Evolutionary conservation across 2,329 filamentous ascomycete genomes (phyloP).

Genomic region (Sporothrix phasma): DNA sequence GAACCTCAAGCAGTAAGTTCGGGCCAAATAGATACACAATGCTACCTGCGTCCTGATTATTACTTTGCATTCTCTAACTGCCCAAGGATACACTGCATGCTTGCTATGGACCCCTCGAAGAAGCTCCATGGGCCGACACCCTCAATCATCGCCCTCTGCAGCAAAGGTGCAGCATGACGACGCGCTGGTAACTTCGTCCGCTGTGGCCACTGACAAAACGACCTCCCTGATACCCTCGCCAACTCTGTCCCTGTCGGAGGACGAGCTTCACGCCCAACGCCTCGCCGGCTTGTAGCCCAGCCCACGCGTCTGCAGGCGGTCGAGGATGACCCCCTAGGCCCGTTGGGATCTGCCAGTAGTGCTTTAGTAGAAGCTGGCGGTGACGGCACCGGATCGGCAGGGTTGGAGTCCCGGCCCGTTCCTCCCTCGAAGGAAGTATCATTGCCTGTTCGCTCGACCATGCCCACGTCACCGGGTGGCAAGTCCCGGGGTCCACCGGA

Average conservation of each 20-base stretch:
- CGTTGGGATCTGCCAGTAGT: conserved; percentile 51
- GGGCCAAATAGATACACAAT: not conserved
- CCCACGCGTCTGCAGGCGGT: conserved; percentile 70
- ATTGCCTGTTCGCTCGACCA: conserved; percentile 50
- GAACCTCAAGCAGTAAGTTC: not conserved
- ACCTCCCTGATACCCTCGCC: conserved; percentile 18
- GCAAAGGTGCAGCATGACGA: conserved; percentile 12
- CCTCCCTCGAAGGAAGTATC: conserved; percentile 57
- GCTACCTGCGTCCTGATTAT: not conserved
- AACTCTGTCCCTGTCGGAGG: conserved; percentile 25
- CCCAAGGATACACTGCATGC: not conserved
- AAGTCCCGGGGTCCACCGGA: conserved; percentile 36
- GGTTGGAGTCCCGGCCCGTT: conserved; percentile 45
- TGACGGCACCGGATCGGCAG: conserved; percentile 1
- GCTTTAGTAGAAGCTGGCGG: conserved; percentile 20
- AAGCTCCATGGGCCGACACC: conserved; percentile 46
- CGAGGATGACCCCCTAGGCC: conserved; percentile 65
- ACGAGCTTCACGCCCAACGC: conserved; percentile 37
- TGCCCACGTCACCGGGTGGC: conserved; percentile 33
- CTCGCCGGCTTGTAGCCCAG: conserved; percentile 60
- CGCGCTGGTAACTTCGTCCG: conserved; percentile 25
- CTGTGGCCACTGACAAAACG: conserved; percentile 23
- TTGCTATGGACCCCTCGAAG: conserved; percentile 38
- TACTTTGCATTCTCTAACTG: not conserved
- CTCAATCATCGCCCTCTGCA: conserved; percentile 18